Percentiles rank a stretch among this genome's conserved stretches.
Conservation (phyloP, 768 basidiomycete genomes). For the Rhizopogon vesiculosus region DNA sequence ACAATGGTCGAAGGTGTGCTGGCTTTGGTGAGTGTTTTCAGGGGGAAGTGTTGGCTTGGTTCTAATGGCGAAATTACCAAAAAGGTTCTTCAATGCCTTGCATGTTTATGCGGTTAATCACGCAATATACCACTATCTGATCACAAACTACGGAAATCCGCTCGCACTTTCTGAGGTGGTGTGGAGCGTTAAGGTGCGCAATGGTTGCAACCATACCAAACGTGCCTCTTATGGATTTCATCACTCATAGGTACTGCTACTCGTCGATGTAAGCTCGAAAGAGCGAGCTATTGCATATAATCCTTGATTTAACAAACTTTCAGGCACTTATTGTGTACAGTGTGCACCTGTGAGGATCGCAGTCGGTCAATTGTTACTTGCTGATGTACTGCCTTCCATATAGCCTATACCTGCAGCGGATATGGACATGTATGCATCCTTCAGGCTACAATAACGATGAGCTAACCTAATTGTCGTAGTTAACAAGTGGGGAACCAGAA, state of each 20-base stretch:
- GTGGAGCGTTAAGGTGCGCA: conserved; percentile 35
- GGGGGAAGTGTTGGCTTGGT: conserved; percentile 12
- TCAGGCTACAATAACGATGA: background rate
- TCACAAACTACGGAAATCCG: conserved; percentile 49
- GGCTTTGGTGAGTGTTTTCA: conserved; percentile 22
- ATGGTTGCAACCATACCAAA: background rate
- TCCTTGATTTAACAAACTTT: background rate
- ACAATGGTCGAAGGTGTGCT: conserved; percentile 29
- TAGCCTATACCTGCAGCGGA: background rate
- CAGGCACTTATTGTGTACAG: background rate
- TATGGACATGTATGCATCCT: background rate
- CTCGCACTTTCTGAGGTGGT: conserved; percentile 36
- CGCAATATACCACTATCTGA: conserved; percentile 54
- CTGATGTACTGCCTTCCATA: background rate
- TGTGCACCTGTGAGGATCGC: background rate
- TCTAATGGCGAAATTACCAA: too few species aligned
- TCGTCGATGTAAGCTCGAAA: background rate
- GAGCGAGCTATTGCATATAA: background rate
- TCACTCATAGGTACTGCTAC: background rate
- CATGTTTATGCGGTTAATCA: conserved; percentile 49
- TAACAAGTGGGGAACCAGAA: background rate
- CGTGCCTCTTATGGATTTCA: background rate
- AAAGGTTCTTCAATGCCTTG: conserved; percentile 53
- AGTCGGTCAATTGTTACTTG: background rate
- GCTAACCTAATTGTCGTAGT: background rate